Evolutionary conservation across 2,329 filamentous ascomycete genomes (phyloP).

Genomic region (Akanthomyces muscarius): DNA sequence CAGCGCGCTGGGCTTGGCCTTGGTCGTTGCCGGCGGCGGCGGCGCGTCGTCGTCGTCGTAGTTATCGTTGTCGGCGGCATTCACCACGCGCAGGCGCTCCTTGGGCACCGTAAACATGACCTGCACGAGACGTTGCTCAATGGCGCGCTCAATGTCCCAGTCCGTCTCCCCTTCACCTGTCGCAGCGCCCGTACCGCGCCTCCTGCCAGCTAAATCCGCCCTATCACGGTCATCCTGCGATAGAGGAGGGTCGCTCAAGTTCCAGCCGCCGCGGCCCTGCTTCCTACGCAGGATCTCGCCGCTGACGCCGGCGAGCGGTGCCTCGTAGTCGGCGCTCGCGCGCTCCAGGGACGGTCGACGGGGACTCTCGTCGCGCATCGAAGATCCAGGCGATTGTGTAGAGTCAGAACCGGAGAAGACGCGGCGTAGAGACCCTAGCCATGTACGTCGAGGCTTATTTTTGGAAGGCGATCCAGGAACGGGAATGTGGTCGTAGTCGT

Average conservation of each 20-base stretch:
- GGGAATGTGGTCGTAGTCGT: conserved; percentile 33
- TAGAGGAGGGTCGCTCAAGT: conserved; percentile 28
- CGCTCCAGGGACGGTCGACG: conserved; percentile 32
- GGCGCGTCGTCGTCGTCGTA: conserved; percentile 26
- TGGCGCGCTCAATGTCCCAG: conserved; percentile 73
- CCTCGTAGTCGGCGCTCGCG: conserved; percentile 41
- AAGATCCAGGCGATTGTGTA: conserved; percentile 23
- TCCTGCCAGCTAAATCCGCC: not conserved
- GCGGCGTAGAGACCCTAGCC: conserved; percentile 65
- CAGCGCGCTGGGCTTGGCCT: conserved; percentile 5
- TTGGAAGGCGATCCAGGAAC: conserved; percentile 55
- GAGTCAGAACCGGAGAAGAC: conserved; percentile 51
- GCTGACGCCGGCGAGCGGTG: conserved; percentile 38
- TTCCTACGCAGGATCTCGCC: conserved; percentile 51
- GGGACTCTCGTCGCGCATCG: conserved; percentile 28
- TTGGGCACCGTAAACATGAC: conserved; percentile 93
- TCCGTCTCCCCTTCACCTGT: conserved; percentile 53
- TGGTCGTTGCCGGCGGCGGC: not conserved
- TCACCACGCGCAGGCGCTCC: conserved; percentile 83
- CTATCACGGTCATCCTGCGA: not conserved
- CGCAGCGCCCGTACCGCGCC: conserved; percentile 28
- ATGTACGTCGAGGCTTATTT: conserved; percentile 53
- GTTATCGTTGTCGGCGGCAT: conserved; percentile 55
- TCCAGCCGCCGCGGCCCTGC: conserved; percentile 54
- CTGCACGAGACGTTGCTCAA: conserved; percentile 68